Conservation (phyloP, 345 rosid species). For the Bruguiera gymnorhiza region DNA sequence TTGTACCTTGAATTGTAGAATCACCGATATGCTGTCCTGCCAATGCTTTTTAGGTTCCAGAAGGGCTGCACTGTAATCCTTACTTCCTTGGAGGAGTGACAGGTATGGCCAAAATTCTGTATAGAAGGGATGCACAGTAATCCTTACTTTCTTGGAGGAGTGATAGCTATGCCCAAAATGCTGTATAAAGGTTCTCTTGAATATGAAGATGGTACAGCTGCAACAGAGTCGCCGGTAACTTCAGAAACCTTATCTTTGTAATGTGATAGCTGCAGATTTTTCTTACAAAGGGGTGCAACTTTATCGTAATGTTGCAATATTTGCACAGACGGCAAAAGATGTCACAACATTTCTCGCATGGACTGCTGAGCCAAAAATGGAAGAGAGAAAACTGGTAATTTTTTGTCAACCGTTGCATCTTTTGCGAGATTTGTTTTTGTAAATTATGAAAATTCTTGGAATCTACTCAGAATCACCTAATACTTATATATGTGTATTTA, state of each 20-base stretch:
- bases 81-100: too few species aligned
- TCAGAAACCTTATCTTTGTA: constrained; percentile 7
- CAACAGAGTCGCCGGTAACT: constrained; percentile 90
- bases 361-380: constrained; percentile 99
- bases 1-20: neutral
- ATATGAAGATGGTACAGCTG: constrained; percentile 93
- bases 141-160: constrained; percentile 99
- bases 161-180: constrained; percentile 99
- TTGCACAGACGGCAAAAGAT: constrained; percentile 93
- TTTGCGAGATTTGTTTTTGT: too few species aligned
- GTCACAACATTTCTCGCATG: constrained; percentile 79
- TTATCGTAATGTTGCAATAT: neutral
- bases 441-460: too few species aligned
- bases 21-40: neutral
- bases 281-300: too few species aligned
- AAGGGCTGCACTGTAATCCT: too few species aligned
- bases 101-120: too few species aligned
- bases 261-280: neutral
- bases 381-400: constrained; percentile 89
- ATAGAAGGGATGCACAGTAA: constrained; percentile 37
- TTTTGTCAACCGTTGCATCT: too few species aligned
- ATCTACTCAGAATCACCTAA: neutral
- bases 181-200: constrained; percentile 89
- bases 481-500: neutral
- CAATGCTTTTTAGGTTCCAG: constrained; percentile 54